Evolutionary conservation across 257 asterid species (phyloP).

Genomic region (Solanum sejunctum): DNA sequence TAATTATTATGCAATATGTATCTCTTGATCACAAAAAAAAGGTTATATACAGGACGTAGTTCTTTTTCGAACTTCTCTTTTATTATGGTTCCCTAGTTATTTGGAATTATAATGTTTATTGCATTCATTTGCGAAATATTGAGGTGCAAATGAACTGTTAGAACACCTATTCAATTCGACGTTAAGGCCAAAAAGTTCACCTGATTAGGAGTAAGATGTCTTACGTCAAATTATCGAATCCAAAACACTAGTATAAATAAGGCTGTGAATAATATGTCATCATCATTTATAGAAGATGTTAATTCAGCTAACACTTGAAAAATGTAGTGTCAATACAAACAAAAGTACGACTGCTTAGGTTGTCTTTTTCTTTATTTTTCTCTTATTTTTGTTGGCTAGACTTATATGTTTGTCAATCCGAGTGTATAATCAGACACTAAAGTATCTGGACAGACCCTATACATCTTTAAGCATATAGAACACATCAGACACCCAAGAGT

Average conservation of each 20-base stretch:
- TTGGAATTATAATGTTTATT: neutral
- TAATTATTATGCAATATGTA: too few species aligned
- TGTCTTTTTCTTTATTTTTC: neutral
- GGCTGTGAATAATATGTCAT: neutral
- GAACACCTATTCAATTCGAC: neutral
- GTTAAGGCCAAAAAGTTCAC: neutral
- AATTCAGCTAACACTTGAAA: neutral
- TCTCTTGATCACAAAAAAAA: too few species aligned
- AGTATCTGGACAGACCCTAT: neutral
- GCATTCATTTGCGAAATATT: neutral
- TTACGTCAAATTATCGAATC: neutral
- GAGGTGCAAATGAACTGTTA: neutral
- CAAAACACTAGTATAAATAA: neutral
- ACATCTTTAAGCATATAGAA: neutral
- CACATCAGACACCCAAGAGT: neutral
- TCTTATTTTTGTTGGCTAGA: neutral
- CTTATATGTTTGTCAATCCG: neutral
- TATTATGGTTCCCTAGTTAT: neutral
- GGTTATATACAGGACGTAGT: too few species aligned
- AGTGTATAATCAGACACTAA: neutral
- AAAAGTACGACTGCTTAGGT: neutral
- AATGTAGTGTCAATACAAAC: neutral
- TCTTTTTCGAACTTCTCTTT: neutral
- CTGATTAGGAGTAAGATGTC: neutral
- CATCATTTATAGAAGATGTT: neutral